Conservation (phyloP, 148 eudicot species). For the Tetragonia tetragonoides region DNA sequence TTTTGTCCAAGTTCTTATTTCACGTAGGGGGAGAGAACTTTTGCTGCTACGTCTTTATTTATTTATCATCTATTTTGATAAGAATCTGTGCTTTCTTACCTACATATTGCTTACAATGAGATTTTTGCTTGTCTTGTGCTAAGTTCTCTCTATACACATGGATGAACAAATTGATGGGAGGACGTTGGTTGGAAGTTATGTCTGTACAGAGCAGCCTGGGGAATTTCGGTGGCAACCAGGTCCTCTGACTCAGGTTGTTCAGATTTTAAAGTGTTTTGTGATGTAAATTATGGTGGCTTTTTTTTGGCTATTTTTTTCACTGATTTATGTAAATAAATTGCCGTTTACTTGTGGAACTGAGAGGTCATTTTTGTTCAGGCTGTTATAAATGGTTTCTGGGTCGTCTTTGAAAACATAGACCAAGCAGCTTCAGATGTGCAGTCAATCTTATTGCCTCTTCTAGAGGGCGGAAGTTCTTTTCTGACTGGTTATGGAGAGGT, state of each 20-base stretch:
- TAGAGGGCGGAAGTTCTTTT: slow-evolving; percentile 77
- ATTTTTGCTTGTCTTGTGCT: slow-evolving; percentile 2
- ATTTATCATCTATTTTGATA: background rate
- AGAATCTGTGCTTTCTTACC: background rate
- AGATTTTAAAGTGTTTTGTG: background rate
- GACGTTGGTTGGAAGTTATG: slow-evolving; percentile 86
- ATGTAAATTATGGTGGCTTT: background rate
- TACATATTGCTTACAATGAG: slow-evolving; percentile 2
- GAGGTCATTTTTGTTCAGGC: slow-evolving; percentile 48
- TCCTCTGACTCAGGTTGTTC: slow-evolving; percentile 85
- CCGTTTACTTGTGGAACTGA: background rate
- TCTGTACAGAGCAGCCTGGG: slow-evolving; percentile 91
- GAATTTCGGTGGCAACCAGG: slow-evolving; percentile 99
- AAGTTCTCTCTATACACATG: slow-evolving; percentile 89
- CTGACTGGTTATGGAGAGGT: slow-evolving; percentile 95
- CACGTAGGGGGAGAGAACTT: too few relatives aligned
- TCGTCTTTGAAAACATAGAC: slow-evolving; percentile 90
- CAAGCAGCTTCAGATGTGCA: slow-evolving; percentile 94
- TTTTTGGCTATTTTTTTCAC: background rate
- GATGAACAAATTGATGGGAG: slow-evolving; percentile 98
- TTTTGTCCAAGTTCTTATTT: background rate
- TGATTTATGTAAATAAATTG: slow-evolving; percentile 8
- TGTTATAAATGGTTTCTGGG: slow-evolving; percentile 81
- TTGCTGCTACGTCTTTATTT: background rate
- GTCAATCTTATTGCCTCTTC: slow-evolving; percentile 78